Evolutionary conservation across 768 basidiomycete genomes (phyloP), one percentile per base, ranked within the genome.

Genomic region (Termitomyces sp.): DNA sequence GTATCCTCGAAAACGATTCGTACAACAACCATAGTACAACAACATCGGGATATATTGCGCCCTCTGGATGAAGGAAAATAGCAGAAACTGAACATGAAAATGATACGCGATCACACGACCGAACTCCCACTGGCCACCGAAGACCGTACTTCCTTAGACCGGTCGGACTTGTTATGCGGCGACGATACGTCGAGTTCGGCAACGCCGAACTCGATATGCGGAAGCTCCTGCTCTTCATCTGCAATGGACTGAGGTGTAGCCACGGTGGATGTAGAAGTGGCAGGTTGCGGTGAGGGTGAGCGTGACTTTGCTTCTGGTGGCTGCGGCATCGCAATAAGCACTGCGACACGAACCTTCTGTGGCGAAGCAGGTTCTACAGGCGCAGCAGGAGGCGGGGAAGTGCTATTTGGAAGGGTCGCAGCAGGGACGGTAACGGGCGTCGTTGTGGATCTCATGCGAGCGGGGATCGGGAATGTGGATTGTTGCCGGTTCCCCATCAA

Each of bases 291-390:
- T 7, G 47, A 22, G 7, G 53, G 38, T 10, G 62, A 60, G 9
- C 53, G 45, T 14, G 56, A 49, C 54, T 59, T 60, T 11, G 52
- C 36, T 56, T 41, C 55, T 24, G 65, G 44, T 14, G 57, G 65
- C 36, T 65, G 64, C 2, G 71, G 72, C 72, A 74, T 74, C 3
- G 70, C 72, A 26, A 74, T 70, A 24, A 72, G 62, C 32, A 72
- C 70, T 0, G 72, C 70, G 2, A 72, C 69, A 30, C 66, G 65
- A 44, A 72, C 32, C 32, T 55, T 63, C 48, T 44, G 49, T 9
- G 47, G 51, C 4, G 52, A 28, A 28, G 11, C 40, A 11, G 41
- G 32, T 4, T 11, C 14, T 43, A 3, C 16, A 8, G 44, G 32
- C 6, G 38, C 36, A 30, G 46, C 26, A 33, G 30, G 2, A 28